Evolutionary conservation across 805 yeast species (phyloP).

Genomic region (Kazachstania viticola): DNA sequence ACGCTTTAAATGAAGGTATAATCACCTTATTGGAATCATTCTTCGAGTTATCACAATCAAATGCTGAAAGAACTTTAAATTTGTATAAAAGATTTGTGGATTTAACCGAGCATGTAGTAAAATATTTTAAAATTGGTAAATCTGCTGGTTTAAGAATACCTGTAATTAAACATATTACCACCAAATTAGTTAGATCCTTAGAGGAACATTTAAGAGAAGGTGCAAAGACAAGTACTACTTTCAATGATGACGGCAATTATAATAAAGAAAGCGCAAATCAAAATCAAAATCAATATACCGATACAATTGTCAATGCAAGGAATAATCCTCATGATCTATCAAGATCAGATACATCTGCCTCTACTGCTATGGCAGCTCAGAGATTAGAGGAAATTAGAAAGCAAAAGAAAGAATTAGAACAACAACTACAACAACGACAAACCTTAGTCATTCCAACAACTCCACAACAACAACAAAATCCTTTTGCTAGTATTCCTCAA

Average conservation of each 20-base stretch:
- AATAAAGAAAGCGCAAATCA: neutral
- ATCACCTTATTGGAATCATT: slow-evolving; percentile 87
- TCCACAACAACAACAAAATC: slow-evolving; percentile 3
- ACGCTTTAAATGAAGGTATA: slow-evolving; percentile 89
- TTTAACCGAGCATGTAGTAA: slow-evolving; percentile 78
- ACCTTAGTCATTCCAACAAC: slow-evolving; percentile 1
- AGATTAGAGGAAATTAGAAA: slow-evolving; percentile 26
- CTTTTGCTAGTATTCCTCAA: slow-evolving; percentile 1
- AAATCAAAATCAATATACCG: neutral
- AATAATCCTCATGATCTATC: no score
- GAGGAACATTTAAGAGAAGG: slow-evolving; percentile 86
- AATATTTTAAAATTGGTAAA: slow-evolving; percentile 80
- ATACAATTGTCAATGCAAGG: no score
- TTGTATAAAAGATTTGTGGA: slow-evolving; percentile 79
- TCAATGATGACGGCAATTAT: slow-evolving; percentile 3
- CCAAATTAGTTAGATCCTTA: slow-evolving; percentile 74
- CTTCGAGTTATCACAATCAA: slow-evolving; percentile 79
- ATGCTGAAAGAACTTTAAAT: slow-evolving; percentile 77
- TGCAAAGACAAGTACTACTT: slow-evolving; percentile 24
- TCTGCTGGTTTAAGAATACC: slow-evolving; percentile 88
- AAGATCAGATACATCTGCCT: no score
- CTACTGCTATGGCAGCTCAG: slow-evolving; percentile 16
- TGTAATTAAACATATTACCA: slow-evolving; percentile 93
- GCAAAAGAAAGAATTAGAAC: slow-evolving; percentile 22
- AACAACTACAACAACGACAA: slow-evolving; percentile 20